Percentiles rank a stretch among this genome's conserved stretches.
Evolutionary conservation across 148 eudicot species (phyloP).

Genomic region (Rhododendron williamsianum): DNA sequence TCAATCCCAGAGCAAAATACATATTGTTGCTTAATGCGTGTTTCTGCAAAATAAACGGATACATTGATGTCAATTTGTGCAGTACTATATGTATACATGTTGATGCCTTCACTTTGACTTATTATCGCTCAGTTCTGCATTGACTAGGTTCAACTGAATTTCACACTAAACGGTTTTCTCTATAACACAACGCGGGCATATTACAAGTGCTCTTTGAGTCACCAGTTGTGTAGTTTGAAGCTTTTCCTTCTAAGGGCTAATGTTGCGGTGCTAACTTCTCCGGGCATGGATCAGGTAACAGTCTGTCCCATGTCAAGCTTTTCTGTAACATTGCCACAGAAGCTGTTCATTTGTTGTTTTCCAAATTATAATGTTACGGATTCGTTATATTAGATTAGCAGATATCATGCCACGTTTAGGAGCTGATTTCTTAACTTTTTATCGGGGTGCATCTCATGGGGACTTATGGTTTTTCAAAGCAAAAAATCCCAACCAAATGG

Average conservation of each 20-base stretch:
- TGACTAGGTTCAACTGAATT: constrained; percentile 44
- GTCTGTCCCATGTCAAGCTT: not conserved
- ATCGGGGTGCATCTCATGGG: not conserved
- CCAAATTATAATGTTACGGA: not conserved
- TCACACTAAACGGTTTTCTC: constrained; percentile 38
- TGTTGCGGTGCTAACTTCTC: constrained; percentile 42
- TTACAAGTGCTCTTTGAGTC: constrained; percentile 38
- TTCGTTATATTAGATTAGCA: not conserved
- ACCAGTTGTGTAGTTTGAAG: constrained; percentile 37
- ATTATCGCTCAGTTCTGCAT: not conserved
- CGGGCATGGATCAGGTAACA: constrained; percentile 39
- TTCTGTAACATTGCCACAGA: not conserved
- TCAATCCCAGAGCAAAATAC: not conserved
- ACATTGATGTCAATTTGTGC: not conserved
- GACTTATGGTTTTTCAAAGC: not conserved
- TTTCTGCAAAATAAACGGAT: not conserved
- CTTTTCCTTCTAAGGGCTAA: constrained; percentile 32
- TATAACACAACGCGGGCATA: constrained; percentile 36
- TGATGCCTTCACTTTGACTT: not conserved
- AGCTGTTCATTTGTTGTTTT: not conserved
- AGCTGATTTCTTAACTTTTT: not conserved
- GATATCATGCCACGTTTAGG: not conserved
- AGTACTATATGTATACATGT: not conserved
- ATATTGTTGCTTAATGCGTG: not conserved
- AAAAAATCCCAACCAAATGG: not conserved